These are phyloP conservation scores for Penicillium bovifimosum DNA, from an alignment of 495 filamentous ascomycete species.

Conservation along the genomic window DNA sequence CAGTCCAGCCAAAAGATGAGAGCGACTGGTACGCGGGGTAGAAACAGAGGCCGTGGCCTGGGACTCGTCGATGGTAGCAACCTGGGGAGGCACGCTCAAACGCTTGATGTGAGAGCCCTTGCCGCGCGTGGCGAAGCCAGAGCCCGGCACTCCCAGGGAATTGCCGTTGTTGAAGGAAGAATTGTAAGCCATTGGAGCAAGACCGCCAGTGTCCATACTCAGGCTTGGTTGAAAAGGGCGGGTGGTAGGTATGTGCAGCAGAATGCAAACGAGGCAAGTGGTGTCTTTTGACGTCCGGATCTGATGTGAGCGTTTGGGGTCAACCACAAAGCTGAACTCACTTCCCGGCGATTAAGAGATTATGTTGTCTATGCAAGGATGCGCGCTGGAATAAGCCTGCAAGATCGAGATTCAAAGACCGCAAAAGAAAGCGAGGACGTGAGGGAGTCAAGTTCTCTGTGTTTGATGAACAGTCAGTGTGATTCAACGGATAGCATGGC, in stretches of 20 bases:
- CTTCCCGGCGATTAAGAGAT: slow-evolving; percentile 35
- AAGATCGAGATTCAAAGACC: slow-evolving; percentile 10
- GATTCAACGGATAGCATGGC: not conserved
- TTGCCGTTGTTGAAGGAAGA: slow-evolving; percentile 58
- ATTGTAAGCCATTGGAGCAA: slow-evolving; percentile 98
- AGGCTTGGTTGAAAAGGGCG: slow-evolving; percentile 32
- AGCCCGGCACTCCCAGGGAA: slow-evolving; percentile 64
- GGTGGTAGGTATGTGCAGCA: slow-evolving; percentile 36
- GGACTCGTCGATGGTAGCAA: slow-evolving; percentile 62
- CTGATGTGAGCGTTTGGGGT: slow-evolving; percentile 24
- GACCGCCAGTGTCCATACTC: slow-evolving; percentile 98
- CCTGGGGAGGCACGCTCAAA: slow-evolving; percentile 59
- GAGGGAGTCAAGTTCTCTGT: slow-evolving; percentile 16
- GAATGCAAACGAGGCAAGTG: slow-evolving; percentile 16
- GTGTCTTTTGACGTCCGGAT: slow-evolving; percentile 13
- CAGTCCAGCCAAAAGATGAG: slow-evolving; percentile 87
- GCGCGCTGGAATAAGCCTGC: slow-evolving; percentile 12
- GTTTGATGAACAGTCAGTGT: slow-evolving; percentile 11
- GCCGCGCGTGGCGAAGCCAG: slow-evolving; percentile 77
- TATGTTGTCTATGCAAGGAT: slow-evolving; percentile 25
- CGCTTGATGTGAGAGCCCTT: slow-evolving; percentile 82
- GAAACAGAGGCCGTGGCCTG: slow-evolving; percentile 46
- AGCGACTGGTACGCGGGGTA: slow-evolving; percentile 89
- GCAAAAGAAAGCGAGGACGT: slow-evolving; percentile 8
- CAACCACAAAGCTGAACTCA: slow-evolving; percentile 28